Percentiles rank a stretch among this genome's conserved stretches.
These are phyloP conservation scores for Aureobasidium sp. DNA, from an alignment of 2,329 filamentous ascomycete species.

Conservation along the genomic window DNA sequence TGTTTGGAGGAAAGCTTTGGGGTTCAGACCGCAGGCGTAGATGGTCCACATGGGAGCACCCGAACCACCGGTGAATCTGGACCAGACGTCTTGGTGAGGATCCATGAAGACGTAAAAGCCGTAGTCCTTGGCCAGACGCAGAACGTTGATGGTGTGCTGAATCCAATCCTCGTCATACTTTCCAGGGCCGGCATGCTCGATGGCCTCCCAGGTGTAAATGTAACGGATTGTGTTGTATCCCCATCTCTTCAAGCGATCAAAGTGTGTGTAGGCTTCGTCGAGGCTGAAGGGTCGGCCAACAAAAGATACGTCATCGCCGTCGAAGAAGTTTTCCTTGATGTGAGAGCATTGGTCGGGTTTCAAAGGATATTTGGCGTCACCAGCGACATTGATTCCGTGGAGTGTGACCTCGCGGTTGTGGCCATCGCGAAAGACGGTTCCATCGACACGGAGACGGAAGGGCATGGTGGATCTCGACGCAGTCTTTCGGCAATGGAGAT, in stretches of 20 bases:
- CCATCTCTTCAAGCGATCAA: constrained; percentile 75
- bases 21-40: constrained; percentile 88
- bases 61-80: constrained; percentile 85
- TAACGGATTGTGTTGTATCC: constrained; percentile 97
- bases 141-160: constrained; percentile 75
- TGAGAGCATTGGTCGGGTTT: constrained; percentile 77
- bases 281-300: constrained; percentile 76
- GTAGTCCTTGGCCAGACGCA: constrained; percentile 79
- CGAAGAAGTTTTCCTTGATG: constrained; percentile 71
- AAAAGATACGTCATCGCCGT: constrained; percentile 87
- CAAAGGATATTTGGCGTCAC: constrained; percentile 82
- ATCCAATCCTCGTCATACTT: constrained; percentile 94
- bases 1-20: constrained; percentile 73
- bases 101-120: constrained; percentile 98
- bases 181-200: constrained; percentile 84
- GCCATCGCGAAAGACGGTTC: constrained; percentile 73
- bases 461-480: constrained; percentile 71
- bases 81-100: constrained; percentile 98
- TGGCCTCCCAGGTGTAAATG: constrained; percentile 98
- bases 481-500: no score
- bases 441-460: constrained; percentile 75
- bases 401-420: constrained; percentile 79
- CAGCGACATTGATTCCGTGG: constrained; percentile 89
- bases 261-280: constrained; percentile 78
- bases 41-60: constrained; percentile 97